A percentile compares a stretch with the other conserved stretches of the same genome.
These are phyloP conservation scores for Euphorbia tirucalli DNA, from an alignment of 345 rosid genomes.

Conservation along the genomic window DNA sequence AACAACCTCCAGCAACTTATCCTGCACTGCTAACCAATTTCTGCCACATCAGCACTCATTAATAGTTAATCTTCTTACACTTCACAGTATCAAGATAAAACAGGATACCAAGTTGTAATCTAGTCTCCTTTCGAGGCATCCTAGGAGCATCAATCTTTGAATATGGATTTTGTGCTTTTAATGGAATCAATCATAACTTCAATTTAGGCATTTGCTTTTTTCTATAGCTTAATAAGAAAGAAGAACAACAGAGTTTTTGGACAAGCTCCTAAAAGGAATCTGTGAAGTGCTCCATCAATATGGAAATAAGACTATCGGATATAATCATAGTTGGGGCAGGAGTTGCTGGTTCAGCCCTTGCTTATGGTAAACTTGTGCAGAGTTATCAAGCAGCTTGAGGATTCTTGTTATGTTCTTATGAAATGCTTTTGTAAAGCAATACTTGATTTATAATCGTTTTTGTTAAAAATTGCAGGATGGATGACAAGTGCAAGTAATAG, in stretches of 20 bases:
- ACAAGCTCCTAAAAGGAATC: neutral
- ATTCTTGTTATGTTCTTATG: too few species aligned
- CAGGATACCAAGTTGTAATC: neutral
- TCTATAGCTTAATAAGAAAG: neutral
- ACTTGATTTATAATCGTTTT: too few species aligned
- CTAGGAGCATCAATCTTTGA: neutral
- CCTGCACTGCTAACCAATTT: too few species aligned
- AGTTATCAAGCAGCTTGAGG: neutral
- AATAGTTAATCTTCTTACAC: too few species aligned
- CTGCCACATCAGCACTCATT: too few species aligned
- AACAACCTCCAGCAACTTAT: too few species aligned
- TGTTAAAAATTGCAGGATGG: conserved; percentile 6
- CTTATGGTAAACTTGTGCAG: neutral
- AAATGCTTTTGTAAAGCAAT: too few species aligned
- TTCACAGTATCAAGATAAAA: neutral
- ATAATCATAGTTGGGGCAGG: conserved; percentile 11
- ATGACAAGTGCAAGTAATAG: neutral
- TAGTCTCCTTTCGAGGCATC: neutral
- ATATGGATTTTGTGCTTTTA: conserved; percentile 4
- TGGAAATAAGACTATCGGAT: neutral
- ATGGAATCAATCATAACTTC: neutral
- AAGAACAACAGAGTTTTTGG: neutral
- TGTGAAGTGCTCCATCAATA: neutral
- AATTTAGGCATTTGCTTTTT: neutral
- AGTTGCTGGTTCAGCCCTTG: conserved; percentile 8